These are phyloP conservation scores for Magnusiomyces sp. DNA, from an alignment of 1,139 yeast species.

Conservation along the genomic window DNA sequence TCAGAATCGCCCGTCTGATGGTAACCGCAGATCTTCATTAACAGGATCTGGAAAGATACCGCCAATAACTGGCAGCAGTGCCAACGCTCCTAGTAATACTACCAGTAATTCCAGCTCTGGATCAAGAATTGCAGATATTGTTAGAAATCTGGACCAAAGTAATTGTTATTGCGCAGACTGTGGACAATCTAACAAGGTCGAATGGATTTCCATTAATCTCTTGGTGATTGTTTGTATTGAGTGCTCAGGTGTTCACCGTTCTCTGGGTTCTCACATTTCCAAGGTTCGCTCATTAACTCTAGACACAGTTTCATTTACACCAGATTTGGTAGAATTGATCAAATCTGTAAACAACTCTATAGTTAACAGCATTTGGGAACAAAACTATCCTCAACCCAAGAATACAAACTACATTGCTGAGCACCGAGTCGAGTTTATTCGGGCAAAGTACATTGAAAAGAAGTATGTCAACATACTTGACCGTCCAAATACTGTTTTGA, in stretches of 20 bases:
- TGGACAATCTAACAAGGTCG: constrained; percentile 52
- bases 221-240: constrained; percentile 69
- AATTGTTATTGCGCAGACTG: constrained; percentile 76
- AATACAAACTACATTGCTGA: constrained; percentile 26
- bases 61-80: constrained; percentile 8
- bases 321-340: constrained; percentile 50
- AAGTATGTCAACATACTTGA: constrained; percentile 29
- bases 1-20: too few relatives aligned
- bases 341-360: constrained; percentile 56
- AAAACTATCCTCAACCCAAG: constrained; percentile 39
- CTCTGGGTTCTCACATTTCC: constrained; percentile 84
- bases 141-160: constrained; percentile 36
- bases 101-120: background rate
- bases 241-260: constrained; percentile 91
- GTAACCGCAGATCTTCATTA: too few relatives aligned
- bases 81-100: background rate
- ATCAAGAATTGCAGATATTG: constrained; percentile 14
- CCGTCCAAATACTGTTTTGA: constrained; percentile 32
- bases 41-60: background rate
- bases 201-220: constrained; percentile 80
- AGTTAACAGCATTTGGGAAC: constrained; percentile 53
- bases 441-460: constrained; percentile 37
- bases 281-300: background rate
- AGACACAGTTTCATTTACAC: constrained; percentile 58
- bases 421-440: constrained; percentile 33